phyloP scores from a whole-genome alignment of 1,139 yeast species.

The Petasospora rhodanensis region DNA sequence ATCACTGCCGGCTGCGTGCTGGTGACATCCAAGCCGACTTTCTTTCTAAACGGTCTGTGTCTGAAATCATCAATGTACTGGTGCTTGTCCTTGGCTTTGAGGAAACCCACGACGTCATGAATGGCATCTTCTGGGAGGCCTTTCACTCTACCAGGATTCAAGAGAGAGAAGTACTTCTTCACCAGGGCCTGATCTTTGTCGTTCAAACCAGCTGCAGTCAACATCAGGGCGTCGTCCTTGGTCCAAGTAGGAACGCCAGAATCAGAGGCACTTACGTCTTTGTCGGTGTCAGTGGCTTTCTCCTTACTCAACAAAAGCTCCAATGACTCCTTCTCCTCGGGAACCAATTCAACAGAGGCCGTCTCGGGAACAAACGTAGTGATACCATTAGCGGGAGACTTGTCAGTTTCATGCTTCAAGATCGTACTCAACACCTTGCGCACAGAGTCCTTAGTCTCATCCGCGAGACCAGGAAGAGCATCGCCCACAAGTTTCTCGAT shows the following conservation, averaged over 20 bases:
- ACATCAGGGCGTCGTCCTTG: too few species aligned
- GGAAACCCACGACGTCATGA: constrained; percentile 13
- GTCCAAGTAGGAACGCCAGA: too few species aligned
- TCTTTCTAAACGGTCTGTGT: constrained; percentile 15
- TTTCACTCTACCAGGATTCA: constrained; percentile 13
- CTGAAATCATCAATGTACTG: constrained; percentile 15
- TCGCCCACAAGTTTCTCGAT: constrained; percentile 5
- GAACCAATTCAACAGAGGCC: not conserved
- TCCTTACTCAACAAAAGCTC: not conserved
- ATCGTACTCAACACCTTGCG: constrained; percentile 8
- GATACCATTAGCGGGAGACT: not conserved
- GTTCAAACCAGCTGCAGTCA: constrained; percentile 10
- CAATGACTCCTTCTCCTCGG: not conserved
- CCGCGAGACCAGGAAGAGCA: constrained; percentile 3
- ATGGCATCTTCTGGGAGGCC: constrained; percentile 17
- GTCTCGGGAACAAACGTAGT: not conserved
- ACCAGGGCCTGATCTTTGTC: constrained; percentile 15
- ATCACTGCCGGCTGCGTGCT: not conserved
- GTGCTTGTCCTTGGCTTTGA: constrained; percentile 16
- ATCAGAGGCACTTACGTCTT: not conserved
- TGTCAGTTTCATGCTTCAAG: constrained; percentile 3
- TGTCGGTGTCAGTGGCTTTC: not conserved
- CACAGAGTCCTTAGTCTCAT: constrained; percentile 3
- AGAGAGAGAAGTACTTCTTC: constrained; percentile 9
- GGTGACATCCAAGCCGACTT: constrained; percentile 17